A percentile compares a stretch with the other conserved stretches of the same genome.
These are phyloP conservation scores for Sordariomycetes sp. DNA, from an alignment of 2,329 filamentous ascomycete species.

Conservation along the genomic window DNA sequence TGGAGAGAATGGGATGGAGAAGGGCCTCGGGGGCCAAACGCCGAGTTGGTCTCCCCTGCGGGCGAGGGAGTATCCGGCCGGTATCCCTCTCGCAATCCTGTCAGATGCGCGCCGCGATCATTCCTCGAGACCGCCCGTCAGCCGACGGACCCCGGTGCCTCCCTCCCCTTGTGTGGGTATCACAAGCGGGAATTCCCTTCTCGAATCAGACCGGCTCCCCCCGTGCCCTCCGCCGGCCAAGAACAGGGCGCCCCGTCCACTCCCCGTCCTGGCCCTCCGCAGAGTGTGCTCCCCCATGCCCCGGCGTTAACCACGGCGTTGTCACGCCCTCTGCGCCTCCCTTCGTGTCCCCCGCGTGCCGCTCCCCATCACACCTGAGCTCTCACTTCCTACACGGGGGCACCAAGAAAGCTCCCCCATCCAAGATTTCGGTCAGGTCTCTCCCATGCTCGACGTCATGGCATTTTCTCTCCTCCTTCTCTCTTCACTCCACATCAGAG, in stretches of 20 bases:
- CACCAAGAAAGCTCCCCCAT: not conserved
- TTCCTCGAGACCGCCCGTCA: not conserved
- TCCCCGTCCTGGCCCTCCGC: not conserved
- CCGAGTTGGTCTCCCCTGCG: not conserved
- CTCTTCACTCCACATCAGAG: not conserved
- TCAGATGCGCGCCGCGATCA: not conserved
- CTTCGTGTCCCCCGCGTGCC: not conserved
- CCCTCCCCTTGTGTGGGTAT: too few species aligned
- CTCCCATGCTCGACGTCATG: not conserved
- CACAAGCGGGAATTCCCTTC: not conserved
- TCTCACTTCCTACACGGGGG: not conserved
- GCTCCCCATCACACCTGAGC: not conserved
- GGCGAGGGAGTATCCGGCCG: not conserved
- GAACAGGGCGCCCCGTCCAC: not conserved
- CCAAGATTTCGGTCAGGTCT: too few species aligned
- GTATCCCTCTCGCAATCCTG: not conserved
- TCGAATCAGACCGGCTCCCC: not conserved
- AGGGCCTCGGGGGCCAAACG: not conserved
- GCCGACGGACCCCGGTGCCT: not conserved
- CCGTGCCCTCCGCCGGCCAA: not conserved
- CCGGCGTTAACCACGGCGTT: not conserved
- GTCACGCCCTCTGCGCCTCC: not conserved
- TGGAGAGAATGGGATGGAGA: not conserved
- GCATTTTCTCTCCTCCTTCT: not conserved
- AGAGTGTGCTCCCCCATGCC: too few species aligned